phyloP scores from a whole-genome alignment of 2,329 filamentous ascomycete species.

The Sclerotinia borealis region DNA sequence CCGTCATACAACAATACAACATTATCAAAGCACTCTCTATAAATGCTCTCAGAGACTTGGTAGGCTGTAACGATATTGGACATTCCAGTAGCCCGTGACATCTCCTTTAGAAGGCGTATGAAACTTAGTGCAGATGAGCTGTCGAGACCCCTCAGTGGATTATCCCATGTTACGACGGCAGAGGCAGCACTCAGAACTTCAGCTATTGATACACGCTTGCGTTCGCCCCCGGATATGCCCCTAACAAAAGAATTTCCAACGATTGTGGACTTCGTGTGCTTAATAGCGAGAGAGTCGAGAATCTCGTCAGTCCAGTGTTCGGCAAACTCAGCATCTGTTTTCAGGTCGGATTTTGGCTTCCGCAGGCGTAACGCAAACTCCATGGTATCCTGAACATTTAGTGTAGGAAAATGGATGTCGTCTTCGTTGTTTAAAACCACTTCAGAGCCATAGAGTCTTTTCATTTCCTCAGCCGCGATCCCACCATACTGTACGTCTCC shows the following conservation, averaged over 20 bases:
- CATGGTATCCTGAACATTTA: slow-evolving; percentile 47
- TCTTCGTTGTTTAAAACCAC: slow-evolving; percentile 51
- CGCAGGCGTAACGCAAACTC: slow-evolving; percentile 52
- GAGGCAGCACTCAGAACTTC: slow-evolving; percentile 35
- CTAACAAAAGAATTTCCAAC: slow-evolving; percentile 54
- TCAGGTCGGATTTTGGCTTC: slow-evolving; percentile 43
- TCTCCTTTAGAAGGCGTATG: slow-evolving; percentile 50
- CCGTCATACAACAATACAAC: too few relatives aligned
- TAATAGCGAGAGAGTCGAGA: slow-evolving; percentile 39
- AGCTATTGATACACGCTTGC: slow-evolving; percentile 55
- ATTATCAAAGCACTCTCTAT: too few relatives aligned
- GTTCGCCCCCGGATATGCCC: slow-evolving; percentile 56
- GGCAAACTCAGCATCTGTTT: slow-evolving; percentile 41
- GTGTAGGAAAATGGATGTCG: slow-evolving; percentile 43
- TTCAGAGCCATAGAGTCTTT: slow-evolving; percentile 44
- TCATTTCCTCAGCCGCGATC: slow-evolving; percentile 37
- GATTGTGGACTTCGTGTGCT: slow-evolving; percentile 48
- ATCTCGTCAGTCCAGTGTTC: slow-evolving; percentile 29
- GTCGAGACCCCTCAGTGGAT: slow-evolving; percentile 59
- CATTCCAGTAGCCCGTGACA: slow-evolving; percentile 42
- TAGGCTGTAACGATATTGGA: too few relatives aligned
- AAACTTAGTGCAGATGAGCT: slow-evolving; percentile 62
- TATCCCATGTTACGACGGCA: slow-evolving; percentile 59
- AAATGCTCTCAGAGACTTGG: too few relatives aligned
- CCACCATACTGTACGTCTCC: slow-evolving; percentile 53